Conservation (phyloP, 805 yeast species). For the Kuraishia cidri region DNA sequence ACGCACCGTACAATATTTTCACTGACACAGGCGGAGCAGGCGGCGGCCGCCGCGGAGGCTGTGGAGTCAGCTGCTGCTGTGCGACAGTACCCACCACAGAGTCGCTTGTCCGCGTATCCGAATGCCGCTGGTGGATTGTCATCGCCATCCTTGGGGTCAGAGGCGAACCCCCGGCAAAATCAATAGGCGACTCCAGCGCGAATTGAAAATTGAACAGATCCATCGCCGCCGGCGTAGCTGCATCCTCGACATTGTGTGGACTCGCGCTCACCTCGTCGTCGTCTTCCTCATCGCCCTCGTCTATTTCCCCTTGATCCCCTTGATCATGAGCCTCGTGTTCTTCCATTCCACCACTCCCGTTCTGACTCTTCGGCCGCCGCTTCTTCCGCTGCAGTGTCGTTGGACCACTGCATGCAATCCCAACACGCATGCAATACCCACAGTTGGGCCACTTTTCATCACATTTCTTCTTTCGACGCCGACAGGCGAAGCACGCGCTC, state of each 20-base stretch:
- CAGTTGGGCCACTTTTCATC: slow-evolving; percentile 16
- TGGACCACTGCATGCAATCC: slow-evolving; percentile 7
- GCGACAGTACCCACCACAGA: not conserved
- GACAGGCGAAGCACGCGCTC: slow-evolving; percentile 10
- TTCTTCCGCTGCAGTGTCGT: not conserved
- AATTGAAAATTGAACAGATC: no score
- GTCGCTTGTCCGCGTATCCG: no score
- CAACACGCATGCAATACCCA: slow-evolving; percentile 10
- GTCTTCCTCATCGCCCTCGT: not conserved
- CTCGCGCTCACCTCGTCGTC: not conserved
- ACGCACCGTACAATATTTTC: no score
- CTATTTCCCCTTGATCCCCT: slow-evolving; percentile 1
- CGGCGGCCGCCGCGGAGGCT: no score
- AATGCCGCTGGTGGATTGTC: no score
- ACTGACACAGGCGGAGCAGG: no score
- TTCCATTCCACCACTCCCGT: not conserved
- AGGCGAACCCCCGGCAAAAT: no score
- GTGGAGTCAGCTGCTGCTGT: not conserved
- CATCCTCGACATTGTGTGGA: no score
- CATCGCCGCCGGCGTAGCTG: no score
- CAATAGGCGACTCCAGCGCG: no score
- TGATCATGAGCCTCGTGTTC: not conserved
- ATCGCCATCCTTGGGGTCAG: no score
- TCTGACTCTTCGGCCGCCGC: not conserved
- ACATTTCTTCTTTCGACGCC: slow-evolving; percentile 15